Percentiles rank a stretch among this genome's conserved stretches.
phyloP scores from a whole-genome alignment of 306 rosid species.

The Adenanthera pavonina region DNA sequence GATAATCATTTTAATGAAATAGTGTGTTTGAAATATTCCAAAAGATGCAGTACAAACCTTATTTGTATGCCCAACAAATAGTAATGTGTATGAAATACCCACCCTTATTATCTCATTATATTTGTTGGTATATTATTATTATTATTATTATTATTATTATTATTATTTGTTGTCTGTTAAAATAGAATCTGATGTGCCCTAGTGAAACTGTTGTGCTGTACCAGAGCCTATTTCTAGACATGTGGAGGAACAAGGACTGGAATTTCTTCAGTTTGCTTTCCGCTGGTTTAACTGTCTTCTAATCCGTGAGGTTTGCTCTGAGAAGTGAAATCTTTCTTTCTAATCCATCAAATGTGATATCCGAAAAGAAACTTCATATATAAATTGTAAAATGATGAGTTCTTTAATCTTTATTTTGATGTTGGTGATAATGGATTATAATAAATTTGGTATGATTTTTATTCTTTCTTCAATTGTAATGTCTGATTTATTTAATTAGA shows the following conservation, averaged over 20 bases:
- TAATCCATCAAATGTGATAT: slow-evolving; percentile 12
- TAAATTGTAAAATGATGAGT: slow-evolving; percentile 2
- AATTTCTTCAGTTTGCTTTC: slow-evolving; percentile 97
- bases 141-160: too few species aligned
- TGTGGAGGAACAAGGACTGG: slow-evolving; percentile 92
- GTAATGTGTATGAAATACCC: slow-evolving; percentile 12
- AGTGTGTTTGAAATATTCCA: slow-evolving; percentile 19
- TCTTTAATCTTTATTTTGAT: neutral
- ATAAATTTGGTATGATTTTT: slow-evolving; percentile 13
- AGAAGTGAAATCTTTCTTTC: slow-evolving; percentile 21
- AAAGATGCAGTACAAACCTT: slow-evolving; percentile 24
- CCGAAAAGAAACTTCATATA: slow-evolving; percentile 3
- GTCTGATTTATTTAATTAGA: slow-evolving; percentile 53
- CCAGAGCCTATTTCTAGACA: slow-evolving; percentile 88
- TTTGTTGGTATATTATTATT: slow-evolving; percentile 24
- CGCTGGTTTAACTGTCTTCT: slow-evolving; percentile 99
- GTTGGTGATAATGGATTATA: slow-evolving; percentile 2
- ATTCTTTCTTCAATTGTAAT: slow-evolving; percentile 45
- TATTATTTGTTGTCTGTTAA: too few species aligned
- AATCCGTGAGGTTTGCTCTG: slow-evolving; percentile 83
- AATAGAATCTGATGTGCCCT: slow-evolving; percentile 39
- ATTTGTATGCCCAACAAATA: slow-evolving; percentile 6
- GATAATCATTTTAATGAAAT: neutral
- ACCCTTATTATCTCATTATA: slow-evolving; percentile 20
- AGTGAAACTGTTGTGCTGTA: slow-evolving; percentile 40